Base-by-base conservation (phyloP, 257 asterid species). In the Eustoma russellianum region DNA sequence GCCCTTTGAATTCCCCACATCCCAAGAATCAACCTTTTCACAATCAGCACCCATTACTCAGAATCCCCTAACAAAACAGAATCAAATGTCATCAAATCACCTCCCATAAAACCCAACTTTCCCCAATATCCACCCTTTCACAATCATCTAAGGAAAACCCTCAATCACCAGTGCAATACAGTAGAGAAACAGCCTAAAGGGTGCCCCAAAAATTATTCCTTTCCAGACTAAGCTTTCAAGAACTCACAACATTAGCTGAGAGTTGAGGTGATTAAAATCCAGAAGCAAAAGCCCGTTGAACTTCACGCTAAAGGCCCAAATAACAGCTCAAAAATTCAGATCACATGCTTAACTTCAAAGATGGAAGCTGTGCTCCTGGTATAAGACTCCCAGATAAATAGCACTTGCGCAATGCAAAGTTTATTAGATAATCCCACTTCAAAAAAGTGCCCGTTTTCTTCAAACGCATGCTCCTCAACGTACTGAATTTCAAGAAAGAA, bases 21-120 rank as follows among this genome's bases (percentile, higher is more conserved):
- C 70, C 88, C 79, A 77, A 70, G 79, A 67, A 57, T 71, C 77
- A 70, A 56, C 74, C 67, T 77, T 74, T 62, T 69, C 66, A 50
- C 63, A 71, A 46, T 69, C 78, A 51, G 65, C 74, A 48, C 66
- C 61, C 96, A 91, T 90, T 68, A 75, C 69, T 67, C 53, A 50
- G 60, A 52, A 71, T 63, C 62, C 30, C 45, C 59, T 55, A 74
- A 66, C 71, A 71, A 50, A 73, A 64, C 81, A 66, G 53, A 66
- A 53, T 35, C 67, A 64, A 68, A 66, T 60, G 47, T 52, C 60
- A 66, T 52, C 19, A 59, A 70, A 63, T 40, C 35, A 46, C 57
- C 47, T 15, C 50, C 68, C 51, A 60, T 40, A 53, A 35, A 62
- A 54, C 33, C 63, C 30, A 52, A 24, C 68, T 41, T 55, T 47